These are phyloP conservation scores for Simplicillium sp. DNA, from an alignment of 2,329 filamentous ascomycete species.

Conservation along the genomic window DNA sequence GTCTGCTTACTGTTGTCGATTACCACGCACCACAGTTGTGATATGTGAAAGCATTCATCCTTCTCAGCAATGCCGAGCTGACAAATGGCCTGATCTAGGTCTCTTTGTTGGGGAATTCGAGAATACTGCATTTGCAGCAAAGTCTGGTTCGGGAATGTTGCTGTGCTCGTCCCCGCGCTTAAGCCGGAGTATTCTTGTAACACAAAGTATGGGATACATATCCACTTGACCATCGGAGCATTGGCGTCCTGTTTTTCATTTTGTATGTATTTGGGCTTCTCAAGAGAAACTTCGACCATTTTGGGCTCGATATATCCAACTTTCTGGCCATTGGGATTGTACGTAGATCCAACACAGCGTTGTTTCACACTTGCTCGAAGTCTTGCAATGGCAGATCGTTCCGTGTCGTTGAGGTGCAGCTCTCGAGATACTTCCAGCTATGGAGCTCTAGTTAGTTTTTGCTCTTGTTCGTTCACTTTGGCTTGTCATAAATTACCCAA, in stretches of 20 bases:
- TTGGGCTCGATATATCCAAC: conserved; percentile 32
- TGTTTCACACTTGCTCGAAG: conserved; percentile 28
- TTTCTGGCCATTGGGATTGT: conserved; percentile 24
- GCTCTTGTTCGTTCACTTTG: not conserved
- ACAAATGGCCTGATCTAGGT: conserved; percentile 37
- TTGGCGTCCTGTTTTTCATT: conserved; percentile 5
- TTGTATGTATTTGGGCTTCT: conserved; percentile 12
- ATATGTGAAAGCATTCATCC: conserved; percentile 34
- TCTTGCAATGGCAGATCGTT: conserved; percentile 23
- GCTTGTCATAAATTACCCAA: conserved; percentile 17
- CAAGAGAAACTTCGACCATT: conserved; percentile 25
- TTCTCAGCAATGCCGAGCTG: conserved; percentile 22
- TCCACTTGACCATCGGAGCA: conserved; percentile 22
- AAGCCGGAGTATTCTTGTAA: conserved; percentile 32
- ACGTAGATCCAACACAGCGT: conserved; percentile 23
- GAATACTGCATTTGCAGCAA: conserved; percentile 34
- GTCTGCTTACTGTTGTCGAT: conserved; percentile 29
- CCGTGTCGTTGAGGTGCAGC: conserved; percentile 19
- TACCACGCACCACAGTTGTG: conserved; percentile 37
- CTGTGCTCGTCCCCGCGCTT: conserved; percentile 16
- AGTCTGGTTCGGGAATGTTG: conserved; percentile 30
- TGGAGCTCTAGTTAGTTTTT: not conserved
- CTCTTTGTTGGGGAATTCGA: conserved; percentile 24
- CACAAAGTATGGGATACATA: conserved; percentile 38
- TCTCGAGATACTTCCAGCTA: conserved; percentile 25